Base-by-base conservation (phyloP, 257 asterid genomes). In the Capsicum rhomboideum region DNA sequence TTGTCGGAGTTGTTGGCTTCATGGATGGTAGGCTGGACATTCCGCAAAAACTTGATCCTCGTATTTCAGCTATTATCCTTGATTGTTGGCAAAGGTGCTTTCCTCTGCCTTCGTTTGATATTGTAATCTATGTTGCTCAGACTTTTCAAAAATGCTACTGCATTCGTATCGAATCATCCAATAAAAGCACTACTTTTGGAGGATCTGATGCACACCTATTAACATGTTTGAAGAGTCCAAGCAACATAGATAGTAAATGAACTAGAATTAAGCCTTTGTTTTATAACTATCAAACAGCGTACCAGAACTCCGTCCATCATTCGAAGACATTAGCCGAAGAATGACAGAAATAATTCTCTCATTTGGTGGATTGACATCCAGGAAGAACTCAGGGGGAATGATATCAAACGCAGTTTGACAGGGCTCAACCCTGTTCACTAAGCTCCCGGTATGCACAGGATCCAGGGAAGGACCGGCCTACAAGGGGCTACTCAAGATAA, bases 61-160 rank as follows among this genome's bases (percentile, higher is more conserved):
- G 63, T 44, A 72, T 94, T 11, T 86, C 94, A 63, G 88, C 94
- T 79, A 87, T 91, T 87, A 94, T 94, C 64, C 72, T 81, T 2
- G 96, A 94, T 71, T 94, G 97, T 80, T 94, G 97, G 97, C 88
- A 84, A 85, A 91, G 98, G 98, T 94, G 85, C 37, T 64, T 46
- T 64, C 53, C 44, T 53, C 21, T 63, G 59, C 59, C 42, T 23
- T 9, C 23, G 2, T 17, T 20, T 11, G 46, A 18, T 78, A 40
- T 46, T 67, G 77, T 31, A 34, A 34, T 31, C 77, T 67, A 67
- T 67, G 26, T 67, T 31, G 77, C 1, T 31, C 4, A 0, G 0
- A 13, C 72, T 64, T 14, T 64, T 0, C 42, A 28, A 64, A 13
- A 64, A 13, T 64, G 6, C 6, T 28, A 2, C 11, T 63, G 18